phyloP scores from a whole-genome alignment of 2,329 filamentous ascomycete species.

The Pezicula carpinea region DNA sequence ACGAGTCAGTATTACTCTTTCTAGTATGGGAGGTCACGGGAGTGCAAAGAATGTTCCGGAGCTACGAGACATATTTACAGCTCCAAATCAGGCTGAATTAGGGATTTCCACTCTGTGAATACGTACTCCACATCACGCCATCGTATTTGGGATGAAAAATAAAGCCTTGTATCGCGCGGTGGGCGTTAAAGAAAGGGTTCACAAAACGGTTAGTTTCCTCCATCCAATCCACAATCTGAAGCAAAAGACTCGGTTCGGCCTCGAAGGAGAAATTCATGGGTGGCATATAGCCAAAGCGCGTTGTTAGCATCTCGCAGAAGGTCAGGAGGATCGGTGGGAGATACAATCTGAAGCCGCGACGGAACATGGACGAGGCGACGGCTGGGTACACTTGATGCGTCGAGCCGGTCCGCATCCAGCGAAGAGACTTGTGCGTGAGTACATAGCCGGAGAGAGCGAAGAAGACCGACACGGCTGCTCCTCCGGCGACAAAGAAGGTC shows the following conservation, averaged over 20 bases:
- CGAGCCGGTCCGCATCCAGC: constrained; percentile 31
- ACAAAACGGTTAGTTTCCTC: constrained; percentile 15
- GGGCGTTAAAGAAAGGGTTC: constrained; percentile 17
- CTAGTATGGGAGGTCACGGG: too few relatives aligned
- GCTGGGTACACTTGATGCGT: constrained; percentile 31
- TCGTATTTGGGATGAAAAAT: constrained; percentile 31
- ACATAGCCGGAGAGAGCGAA: constrained; percentile 45
- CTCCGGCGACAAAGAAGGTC: constrained; percentile 36
- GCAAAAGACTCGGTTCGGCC: constrained; percentile 10
- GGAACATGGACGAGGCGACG: constrained; percentile 40
- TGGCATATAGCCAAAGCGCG: constrained; percentile 16
- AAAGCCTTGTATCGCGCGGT: constrained; percentile 12
- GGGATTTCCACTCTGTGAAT: too few relatives aligned
- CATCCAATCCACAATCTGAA: constrained; percentile 19
- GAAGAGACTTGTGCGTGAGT: constrained; percentile 38
- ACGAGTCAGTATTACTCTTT: too few relatives aligned
- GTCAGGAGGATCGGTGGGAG: constrained; percentile 39
- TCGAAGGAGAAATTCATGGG: constrained; percentile 32
- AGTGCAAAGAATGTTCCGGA: too few relatives aligned
- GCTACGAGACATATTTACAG: too few relatives aligned
- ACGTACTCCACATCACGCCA: constrained; percentile 44
- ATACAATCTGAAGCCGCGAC: constrained; percentile 40
- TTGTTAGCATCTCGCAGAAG: constrained; percentile 27
- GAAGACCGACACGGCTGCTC: constrained; percentile 43
- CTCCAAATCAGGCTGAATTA: too few relatives aligned